Base-by-base conservation (phyloP, 441 rosid genomes). In the Macaranga tanarius region DNA sequence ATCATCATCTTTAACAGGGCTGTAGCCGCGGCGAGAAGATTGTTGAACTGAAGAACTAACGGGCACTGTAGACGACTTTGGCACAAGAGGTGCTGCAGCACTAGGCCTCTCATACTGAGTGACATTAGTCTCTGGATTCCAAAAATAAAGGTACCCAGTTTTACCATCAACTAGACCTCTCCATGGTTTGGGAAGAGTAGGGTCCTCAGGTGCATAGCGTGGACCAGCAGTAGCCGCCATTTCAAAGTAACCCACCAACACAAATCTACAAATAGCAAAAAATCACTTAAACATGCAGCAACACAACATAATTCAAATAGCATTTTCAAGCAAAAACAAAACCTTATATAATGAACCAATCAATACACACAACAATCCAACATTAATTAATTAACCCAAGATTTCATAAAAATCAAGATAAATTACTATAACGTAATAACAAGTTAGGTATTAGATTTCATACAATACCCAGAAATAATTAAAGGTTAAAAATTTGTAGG, bases 101-200 rank as follows among this genome's bases (percentile, higher is more conserved):
- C 75, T 22, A 44, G 98, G 97, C 84, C 87, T 88, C 81, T 91
- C 97, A 62, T 93, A 93, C 76, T 93, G 97, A 28, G 97, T 93
- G 34, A 90, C 90, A 79, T 93, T 93, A 17, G 97, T 93, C 82
- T 86, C 97, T 0, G 96, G 96, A 77, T 93, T 91, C 98, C 97
- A 93, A 77, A 86, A 93, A 85, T 93, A 93, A 48, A 93, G 79
- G 72, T 91, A 91, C 26, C 97, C 95, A 48, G 97, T 93, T 77
- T 78, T 87, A 25, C 87, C 86, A 87, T 93, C 98, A 74, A 91
- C 96, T 22, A 93, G 84, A 19, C 98, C 97, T 80, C 82, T 91
- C 98, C 98, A 93, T 42, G 97, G 98, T 76, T 92, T 91, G 45
- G 98, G 96, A 7, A 93, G 96, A 54, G 90, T 83, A 7, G 98